A percentile compares a stretch with the other conserved stretches of the same genome.
These are phyloP conservation scores for Pseudocercospora cruenta DNA, from an alignment of 2,329 filamentous ascomycete species.

Conservation along the genomic window DNA sequence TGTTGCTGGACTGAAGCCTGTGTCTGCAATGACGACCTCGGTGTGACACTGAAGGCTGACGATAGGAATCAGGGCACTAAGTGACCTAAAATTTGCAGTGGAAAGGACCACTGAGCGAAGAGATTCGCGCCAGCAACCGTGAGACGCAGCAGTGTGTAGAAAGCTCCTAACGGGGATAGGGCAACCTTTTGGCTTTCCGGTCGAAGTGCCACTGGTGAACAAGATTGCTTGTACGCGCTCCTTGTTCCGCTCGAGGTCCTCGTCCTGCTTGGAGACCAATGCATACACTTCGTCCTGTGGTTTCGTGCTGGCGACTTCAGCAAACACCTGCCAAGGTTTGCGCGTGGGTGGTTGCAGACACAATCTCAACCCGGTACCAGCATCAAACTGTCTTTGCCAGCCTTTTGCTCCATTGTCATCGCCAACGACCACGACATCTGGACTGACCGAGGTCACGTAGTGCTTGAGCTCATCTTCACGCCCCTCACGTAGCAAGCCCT, in stretches of 20 bases:
- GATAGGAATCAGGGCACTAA: background rate
- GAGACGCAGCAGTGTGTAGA: background rate
- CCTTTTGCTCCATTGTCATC: background rate
- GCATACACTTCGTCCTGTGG: background rate
- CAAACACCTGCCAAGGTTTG: background rate
- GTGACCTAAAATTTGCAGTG: background rate
- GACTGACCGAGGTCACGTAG: background rate
- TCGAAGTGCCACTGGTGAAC: conserved; percentile 13
- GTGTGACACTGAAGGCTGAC: background rate
- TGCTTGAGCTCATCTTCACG: background rate
- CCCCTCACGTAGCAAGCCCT: background rate
- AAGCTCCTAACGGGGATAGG: background rate
- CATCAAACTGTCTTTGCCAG: background rate
- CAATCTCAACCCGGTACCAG: background rate
- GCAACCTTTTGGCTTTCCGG: conserved; percentile 11
- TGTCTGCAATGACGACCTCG: background rate
- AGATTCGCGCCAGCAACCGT: background rate
- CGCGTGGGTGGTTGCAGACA: background rate
- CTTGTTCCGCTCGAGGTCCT: background rate
- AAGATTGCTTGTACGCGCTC: conserved; percentile 8
- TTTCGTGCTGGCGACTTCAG: background rate
- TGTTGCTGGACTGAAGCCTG: background rate
- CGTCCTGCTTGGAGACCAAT: background rate
- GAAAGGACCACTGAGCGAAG: background rate
- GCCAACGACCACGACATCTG: conserved; percentile 8